Base-by-base conservation (phyloP, 1,284 basidiomycete genomes). In the Puccinia hordei region DNA sequence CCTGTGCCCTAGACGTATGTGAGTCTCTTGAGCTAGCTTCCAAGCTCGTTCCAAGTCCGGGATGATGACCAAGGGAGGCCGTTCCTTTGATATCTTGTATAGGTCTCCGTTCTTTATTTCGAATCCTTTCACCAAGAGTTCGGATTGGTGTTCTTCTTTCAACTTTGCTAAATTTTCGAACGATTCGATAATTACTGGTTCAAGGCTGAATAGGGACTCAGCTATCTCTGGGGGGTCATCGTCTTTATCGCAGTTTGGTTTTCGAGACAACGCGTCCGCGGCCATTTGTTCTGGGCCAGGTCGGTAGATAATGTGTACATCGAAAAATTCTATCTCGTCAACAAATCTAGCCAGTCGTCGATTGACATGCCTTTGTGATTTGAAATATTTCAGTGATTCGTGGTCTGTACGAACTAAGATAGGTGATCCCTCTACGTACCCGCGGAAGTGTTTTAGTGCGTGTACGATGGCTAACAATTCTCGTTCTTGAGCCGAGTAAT, bases 301-400 rank as follows among this genome's bases (percentile, higher is more conserved):
- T 6, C 24, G 30, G 15, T 73, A 73, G 17, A 73, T 35, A 1
- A 73, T 73, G n/a, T 49, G 49, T 15, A 49, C 35, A 12, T 73
- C 22, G 15, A 51, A 73, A 5, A 53, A 73, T 30, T 73, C 69
- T n/a, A 73, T 27, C 24, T 73, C 19, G 24, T 73, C 35, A 15
- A 73, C 17, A 24, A 73, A 53, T 1, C 49, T 17, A 9, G 46
- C 49, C 0, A 35, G 27, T n/a, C 13, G 30, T 19, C 15, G 13
- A 19, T 49, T 73, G 8, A 72, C 68, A 6, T 72, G 13, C 8
- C 24, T 19, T 72, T 72, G 68, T 5, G 38, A 49, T 27, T 72
- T 72, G 46, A 72, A 72, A 22, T 72, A 49, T 49, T 51, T 72
- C 12, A 72, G 68, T 19, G 68, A 72, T 46, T 72, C 22, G 46